A percentile compares a stretch with the other conserved stretches of the same genome.
phyloP scores from a whole-genome alignment of 1,284 basidiomycete species.

The Amylostereum chailletii region DNA sequence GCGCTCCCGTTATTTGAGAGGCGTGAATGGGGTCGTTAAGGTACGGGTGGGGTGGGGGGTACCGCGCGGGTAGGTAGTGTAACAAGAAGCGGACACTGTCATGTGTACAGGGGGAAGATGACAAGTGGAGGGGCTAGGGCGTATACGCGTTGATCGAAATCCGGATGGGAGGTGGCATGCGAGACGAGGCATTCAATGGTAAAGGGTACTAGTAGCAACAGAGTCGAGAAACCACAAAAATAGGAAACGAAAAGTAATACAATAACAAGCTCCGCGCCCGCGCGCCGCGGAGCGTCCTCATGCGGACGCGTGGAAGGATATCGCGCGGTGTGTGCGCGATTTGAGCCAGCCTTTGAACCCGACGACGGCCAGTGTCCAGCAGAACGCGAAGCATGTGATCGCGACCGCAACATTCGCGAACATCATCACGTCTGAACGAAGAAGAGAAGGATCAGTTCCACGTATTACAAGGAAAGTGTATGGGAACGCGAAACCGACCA shows the following conservation, averaged over 20 bases:
- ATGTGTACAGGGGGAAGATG: neutral
- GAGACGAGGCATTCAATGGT: neutral
- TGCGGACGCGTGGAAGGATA: slow-evolving; percentile 39
- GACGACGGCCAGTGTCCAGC: slow-evolving; percentile 69
- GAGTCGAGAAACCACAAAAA: neutral
- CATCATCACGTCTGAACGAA: slow-evolving; percentile 67
- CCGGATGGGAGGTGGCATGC: neutral
- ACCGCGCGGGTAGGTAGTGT: no score
- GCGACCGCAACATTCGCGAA: slow-evolving; percentile 76
- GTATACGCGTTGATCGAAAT: neutral
- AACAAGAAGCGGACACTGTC: no score
- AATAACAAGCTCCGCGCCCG: neutral
- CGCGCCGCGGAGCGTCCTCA: slow-evolving; percentile 8
- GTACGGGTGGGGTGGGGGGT: no score
- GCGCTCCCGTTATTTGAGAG: neutral
- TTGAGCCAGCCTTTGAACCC: slow-evolving; percentile 75
- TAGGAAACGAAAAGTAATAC: neutral
- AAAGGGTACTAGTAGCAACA: neutral
- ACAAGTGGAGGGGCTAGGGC: neutral
- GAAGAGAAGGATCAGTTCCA: neutral
- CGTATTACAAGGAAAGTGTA: neutral
- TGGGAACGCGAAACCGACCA: slow-evolving; percentile 42
- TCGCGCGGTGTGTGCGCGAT: slow-evolving; percentile 31
- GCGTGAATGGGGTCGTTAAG: neutral
- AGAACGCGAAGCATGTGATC: slow-evolving; percentile 75